phyloP scores from a whole-genome alignment of 2,329 filamentous ascomycete species.

The Talaromyces pinophilus region DNA sequence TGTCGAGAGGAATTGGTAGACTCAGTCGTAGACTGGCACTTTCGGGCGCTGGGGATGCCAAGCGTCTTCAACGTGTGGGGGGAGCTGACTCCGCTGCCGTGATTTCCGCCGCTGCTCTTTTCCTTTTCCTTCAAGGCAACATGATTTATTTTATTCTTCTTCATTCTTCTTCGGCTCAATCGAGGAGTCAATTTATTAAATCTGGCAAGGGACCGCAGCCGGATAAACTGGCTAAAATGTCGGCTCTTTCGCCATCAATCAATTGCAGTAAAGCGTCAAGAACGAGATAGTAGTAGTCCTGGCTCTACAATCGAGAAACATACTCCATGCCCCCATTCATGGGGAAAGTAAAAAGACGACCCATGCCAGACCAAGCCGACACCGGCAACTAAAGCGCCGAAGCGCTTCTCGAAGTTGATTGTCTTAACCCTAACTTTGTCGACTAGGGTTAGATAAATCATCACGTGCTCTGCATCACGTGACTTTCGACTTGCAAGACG shows the following conservation, averaged over 20 bases:
- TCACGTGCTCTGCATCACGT: background rate
- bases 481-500: background rate
- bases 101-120: background rate
- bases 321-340: background rate
- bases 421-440: background rate
- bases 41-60: background rate
- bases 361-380: background rate
- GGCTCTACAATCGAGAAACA: background rate
- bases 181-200: background rate
- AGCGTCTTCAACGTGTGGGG: slow-evolving; percentile 9
- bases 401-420: background rate
- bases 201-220: background rate
- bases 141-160: background rate
- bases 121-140: background rate
- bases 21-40: background rate
- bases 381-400: background rate
- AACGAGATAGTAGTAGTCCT: background rate
- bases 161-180: background rate
- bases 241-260: background rate
- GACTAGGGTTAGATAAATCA: background rate
- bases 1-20: background rate
- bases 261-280: background rate
- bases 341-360: background rate
- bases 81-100: slow-evolving; percentile 1
- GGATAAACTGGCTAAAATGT: background rate